Evolutionary conservation across 2,329 filamentous ascomycete genomes (phyloP), one percentile per base, ranked within the genome.

Genomic region (Hypoxylon rubiginosum): DNA sequence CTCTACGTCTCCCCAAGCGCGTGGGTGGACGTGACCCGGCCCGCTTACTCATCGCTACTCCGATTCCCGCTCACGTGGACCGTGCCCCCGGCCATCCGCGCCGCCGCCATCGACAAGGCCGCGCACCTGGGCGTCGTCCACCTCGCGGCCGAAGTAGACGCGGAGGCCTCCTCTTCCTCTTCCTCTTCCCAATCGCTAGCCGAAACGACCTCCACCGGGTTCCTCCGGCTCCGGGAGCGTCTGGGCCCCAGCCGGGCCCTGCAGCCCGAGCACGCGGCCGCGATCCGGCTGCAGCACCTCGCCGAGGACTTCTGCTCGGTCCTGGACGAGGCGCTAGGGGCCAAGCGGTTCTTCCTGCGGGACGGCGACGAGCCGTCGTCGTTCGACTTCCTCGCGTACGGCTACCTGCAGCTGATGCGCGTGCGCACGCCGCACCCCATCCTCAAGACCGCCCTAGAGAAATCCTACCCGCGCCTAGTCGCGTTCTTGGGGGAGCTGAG

Each of bases 1-100:
- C 90, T 98, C 72, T 98, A 97, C 79, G 91, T 96, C 68, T 96
- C 94, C 32, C 92, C 91, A 62, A 89, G 93, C 69, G 97, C 98
- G 82, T 99, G 96, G 86, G 85, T 89, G 59, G 83, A 85, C 46
- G 82, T 86, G 52, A 97, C 94, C 3, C 89, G 93, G 15, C 92
- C 93, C 2, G 91, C 93, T 39, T 97, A 94, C 81, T 93, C 90
- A 70, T 82, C 84, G 5, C 86, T 97, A 61, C 87, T 98, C 41
- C 88, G 91, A 43, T 97, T 96, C 84, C 94, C 96, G 17, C 85
- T 94, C 67, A 94, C 94, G 73, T 99, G 96, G 88, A 91, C 92
- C 45, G 84, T 97, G 4, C 94, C 94, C 1, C 90, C 92, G 0
- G 83, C 88, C 60, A 83, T 93, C 58, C 91, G 94, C 53, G 83